Base-by-base conservation (phyloP, 306 rosid species). In the Morella rubra region DNA sequence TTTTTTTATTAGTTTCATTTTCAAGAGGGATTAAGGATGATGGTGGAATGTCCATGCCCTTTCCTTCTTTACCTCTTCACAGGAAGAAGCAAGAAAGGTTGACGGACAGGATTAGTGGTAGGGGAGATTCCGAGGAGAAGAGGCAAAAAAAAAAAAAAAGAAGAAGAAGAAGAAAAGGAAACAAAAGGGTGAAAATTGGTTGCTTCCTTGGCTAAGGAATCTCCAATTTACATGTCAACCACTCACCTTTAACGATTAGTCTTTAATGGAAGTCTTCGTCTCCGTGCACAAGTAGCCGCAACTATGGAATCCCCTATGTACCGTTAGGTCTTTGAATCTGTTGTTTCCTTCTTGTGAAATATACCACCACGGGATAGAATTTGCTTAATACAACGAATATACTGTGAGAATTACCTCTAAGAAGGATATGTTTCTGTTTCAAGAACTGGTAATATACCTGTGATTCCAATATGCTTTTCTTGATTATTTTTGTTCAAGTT, bases 21-120 rank as follows among this genome's bases (percentile, higher is more conserved):
- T 61, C 58, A 60, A 6, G 78, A 69, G 74, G 82, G 84, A 37
- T 86, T 85, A 79, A 78, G 66, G 79, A 85, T 85, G 87, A 78
- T 73, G 78, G 73, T 86, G 79, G 76, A 27, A 76, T 81, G 87
- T 78, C 69, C 37, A 32, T 71, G 53, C 71, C 56, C 72, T 86
- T 74, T 84, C 79, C 70, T 76, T 85, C 76, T 76, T 73, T 70
- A 74, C 73, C 58, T 60, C 67, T 72, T 77, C 78, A 22, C 74
- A 72, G 69, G 72, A 20, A 20, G 42, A 72, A 68, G 67, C 16
- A 61, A 56, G 27, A 49, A 61, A 37, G 0, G 24, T 68, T 72
- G 64, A 47, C 11, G 46, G 83, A 60, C 20, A 27, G 78, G 79
- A 70, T 78, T 66, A 73, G 81, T 78, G 84, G 79, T 22, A 42